A percentile compares a stretch with the other conserved stretches of the same genome.
Conservation (phyloP, 2,329 filamentous ascomycete genomes). For the Davidsoniella virescens region DNA sequence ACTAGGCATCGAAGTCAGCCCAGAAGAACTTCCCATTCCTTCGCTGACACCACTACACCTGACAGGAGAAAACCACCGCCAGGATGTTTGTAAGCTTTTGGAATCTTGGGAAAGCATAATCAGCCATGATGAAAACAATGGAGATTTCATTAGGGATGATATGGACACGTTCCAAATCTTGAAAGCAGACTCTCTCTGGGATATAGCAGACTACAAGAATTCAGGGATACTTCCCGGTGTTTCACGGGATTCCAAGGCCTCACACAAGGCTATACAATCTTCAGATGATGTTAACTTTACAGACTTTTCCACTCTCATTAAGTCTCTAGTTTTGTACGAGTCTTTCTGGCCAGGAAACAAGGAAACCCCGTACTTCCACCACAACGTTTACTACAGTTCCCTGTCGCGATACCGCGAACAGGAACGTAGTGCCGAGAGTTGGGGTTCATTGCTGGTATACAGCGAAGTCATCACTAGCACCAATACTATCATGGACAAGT, state of each 20-base stretch:
- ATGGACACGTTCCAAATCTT: conserved; percentile 71
- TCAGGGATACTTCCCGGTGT: not conserved
- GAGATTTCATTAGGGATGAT: conserved; percentile 62
- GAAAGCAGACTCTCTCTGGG: conserved; percentile 45
- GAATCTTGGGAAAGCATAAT: conserved; percentile 51
- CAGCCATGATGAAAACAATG: conserved; percentile 39
- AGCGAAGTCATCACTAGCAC: conserved; percentile 89
- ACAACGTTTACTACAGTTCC: conserved; percentile 59
- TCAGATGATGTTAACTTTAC: conserved; percentile 39
- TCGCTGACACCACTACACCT: conserved; percentile 72
- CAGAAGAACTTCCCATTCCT: conserved; percentile 52
- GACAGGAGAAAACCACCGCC: conserved; percentile 44
- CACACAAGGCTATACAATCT: not conserved
- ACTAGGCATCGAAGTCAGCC: conserved; percentile 63
- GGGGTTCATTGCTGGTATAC: conserved; percentile 68
- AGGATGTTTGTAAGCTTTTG: conserved; percentile 52
- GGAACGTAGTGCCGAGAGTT: conserved; percentile 40
- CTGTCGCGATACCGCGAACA: conserved; percentile 46
- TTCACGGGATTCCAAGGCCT: conserved; percentile 5
- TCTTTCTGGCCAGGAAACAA: conserved; percentile 48
- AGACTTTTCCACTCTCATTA: conserved; percentile 59
- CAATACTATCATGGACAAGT: conserved; percentile 85
- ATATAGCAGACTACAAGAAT: conserved; percentile 24
- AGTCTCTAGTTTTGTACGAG: conserved; percentile 60
- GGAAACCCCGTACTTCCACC: conserved; percentile 74